Evolutionary conservation across 148 eudicot genomes (phyloP), one percentile per base, ranked within the genome.

Genomic region (Rhododendron simsii): DNA sequence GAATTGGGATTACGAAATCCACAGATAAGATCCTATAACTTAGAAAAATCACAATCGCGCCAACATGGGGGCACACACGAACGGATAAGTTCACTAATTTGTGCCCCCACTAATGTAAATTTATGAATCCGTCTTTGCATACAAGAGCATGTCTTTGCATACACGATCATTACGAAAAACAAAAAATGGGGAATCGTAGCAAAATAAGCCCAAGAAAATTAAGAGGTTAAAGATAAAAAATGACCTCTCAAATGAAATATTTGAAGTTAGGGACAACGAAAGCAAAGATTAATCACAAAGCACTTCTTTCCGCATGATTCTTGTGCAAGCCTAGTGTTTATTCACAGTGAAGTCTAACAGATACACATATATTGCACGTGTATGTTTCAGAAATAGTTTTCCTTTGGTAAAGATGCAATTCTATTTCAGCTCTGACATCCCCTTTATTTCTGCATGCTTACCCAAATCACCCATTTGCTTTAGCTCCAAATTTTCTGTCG

Each of bases 401-500:
- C 73, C 26, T 57, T 61, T 23, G 50, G 30, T 12, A 55, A 57
- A 67, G 20, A 35, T 57, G n/a, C 23, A 41, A 41, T 63, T 63
- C 53, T 82, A 63, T 41, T 82, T 61, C 84, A 63, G 76, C 75
- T 41, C 53, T n/a, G 35, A 37, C 26, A 63, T 63, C 53, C 75
- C 35, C 16, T 44, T 2, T 44, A 41, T 26, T n/a, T 65, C 30
- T 83, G 9, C 39, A 26, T 26, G 59, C 20, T 7, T 74, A 63
- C 26, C 77, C 77, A n/a, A 83, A 82, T 37, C 84, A 59, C 45
- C 84, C 74, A 82, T 63, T 10, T 35, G 33, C 74, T 61, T n/a
- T 26, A 18, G 30, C 74, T 26, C 28, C 28, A 12, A 23, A 82
- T 6, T 59, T 57, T 21, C 20, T 21, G 14, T 61, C 23, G 2